Evolutionary conservation across 345 rosid genomes (phyloP).

Genomic region (Diplotaxis tenuifolia): DNA sequence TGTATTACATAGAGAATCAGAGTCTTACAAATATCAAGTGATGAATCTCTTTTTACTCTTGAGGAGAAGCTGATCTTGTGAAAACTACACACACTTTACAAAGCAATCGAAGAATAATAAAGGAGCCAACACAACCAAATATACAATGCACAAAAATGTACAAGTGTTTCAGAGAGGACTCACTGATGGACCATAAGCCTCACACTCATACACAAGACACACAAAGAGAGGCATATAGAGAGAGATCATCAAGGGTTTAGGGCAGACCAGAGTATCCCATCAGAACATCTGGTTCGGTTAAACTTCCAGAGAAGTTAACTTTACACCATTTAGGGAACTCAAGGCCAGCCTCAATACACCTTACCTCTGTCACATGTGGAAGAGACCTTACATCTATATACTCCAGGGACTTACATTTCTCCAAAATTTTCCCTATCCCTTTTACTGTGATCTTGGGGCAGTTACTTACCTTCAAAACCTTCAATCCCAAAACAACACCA

Average conservation of each 20-base stretch:
- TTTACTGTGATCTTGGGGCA: not conserved
- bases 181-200: slow-evolving; percentile 24
- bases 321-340: not conserved
- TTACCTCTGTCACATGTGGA: not conserved
- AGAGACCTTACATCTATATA: not conserved
- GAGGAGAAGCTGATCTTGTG: not conserved
- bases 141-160: slow-evolving; percentile 18
- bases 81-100: too few species aligned
- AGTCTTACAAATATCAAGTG: too few species aligned
- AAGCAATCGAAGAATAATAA: not conserved
- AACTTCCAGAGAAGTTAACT: not conserved
- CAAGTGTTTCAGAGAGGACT: slow-evolving; percentile 31
- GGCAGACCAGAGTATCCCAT: not conserved
- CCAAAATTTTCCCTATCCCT: not conserved
- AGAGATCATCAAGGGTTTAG: not conserved
- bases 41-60: not conserved
- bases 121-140: slow-evolving; percentile 4
- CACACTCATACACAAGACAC: slow-evolving; percentile 10
- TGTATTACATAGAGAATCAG: too few species aligned
- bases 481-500: not conserved
- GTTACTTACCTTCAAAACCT: not conserved
- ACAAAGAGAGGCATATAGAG: not conserved
- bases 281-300: not conserved
- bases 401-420: not conserved
- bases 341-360: not conserved